These are phyloP conservation scores for Lobosporangium transversale DNA, from an alignment of 192 early-diverging fungal species.

Conservation along the genomic window DNA sequence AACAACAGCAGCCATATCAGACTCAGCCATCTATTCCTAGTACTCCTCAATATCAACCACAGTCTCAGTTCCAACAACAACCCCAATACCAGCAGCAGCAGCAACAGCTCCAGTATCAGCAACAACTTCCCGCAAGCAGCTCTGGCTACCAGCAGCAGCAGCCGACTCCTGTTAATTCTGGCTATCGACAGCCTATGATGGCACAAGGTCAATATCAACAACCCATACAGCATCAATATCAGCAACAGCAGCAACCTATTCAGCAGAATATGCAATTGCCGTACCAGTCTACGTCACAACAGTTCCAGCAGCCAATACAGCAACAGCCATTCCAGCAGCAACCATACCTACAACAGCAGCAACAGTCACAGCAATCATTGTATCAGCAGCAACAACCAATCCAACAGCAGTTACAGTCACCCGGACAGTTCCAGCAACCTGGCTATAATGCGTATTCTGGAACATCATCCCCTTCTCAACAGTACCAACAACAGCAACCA, in stretches of 20 bases:
- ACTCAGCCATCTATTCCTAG: constrained; percentile 6
- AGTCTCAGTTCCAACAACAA: constrained; percentile 26
- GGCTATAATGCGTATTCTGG: not conserved
- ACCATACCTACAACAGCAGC: constrained; percentile 5
- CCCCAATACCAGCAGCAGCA: constrained; percentile 7
- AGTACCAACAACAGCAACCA: constrained; percentile 29
- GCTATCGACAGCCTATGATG: not conserved
- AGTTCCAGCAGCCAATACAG: constrained; percentile 1
- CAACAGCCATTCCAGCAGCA: constrained; percentile 36
- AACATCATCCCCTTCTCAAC: not conserved
- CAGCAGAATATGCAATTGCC: not conserved
- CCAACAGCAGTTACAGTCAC: constrained; percentile 1
- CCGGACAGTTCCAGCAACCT: not conserved
- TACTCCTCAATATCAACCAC: constrained; percentile 5
- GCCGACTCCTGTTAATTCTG: not conserved
- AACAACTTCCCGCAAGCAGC: too few relatives aligned
- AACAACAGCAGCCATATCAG: constrained; percentile 16
- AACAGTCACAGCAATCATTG: constrained; percentile 8
- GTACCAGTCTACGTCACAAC: constrained; percentile 20
- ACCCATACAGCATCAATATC: constrained; percentile 7
- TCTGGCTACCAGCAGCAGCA: constrained; percentile 14
- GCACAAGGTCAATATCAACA: not conserved
- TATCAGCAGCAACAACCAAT: constrained; percentile 11
- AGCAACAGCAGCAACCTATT: constrained; percentile 3
- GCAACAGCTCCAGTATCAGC: too few relatives aligned